Evolutionary conservation across 805 yeast genomes (phyloP), one percentile per base, ranked within the genome.

Genomic region (Spathaspora girioi): DNA sequence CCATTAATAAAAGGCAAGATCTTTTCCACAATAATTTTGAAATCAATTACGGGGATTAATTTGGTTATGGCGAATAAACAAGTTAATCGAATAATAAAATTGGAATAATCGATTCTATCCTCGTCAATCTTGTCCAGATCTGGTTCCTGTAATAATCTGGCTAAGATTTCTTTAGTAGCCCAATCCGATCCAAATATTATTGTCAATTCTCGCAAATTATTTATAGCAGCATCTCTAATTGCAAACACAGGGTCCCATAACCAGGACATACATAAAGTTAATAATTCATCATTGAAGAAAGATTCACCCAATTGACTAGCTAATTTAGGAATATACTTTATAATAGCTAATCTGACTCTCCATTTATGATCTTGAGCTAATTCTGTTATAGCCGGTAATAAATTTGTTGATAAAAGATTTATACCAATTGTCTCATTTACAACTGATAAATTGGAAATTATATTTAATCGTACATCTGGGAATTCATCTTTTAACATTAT

Each of bases 211-310:
- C 81, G 84, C 59, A 94, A 75, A 68, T 92, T 94, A 51, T 77
- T 74, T 31, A 94, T 96, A 0, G 98, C 98, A 9, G 99, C 99
- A 58, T 90, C 96, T 70, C 99, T 84, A 54, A 94, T 92, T 5
- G 98, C 92, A 71, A 83, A 94, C 40, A 94, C 99, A 4, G 92
- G 88, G 72, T 94, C 99, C 97, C 97, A 92, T 57, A 94, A 77
- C 98, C 99, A 94, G n/a, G 92, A 87, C 81, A 94, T 81, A 63
- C 97, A 94, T 59, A 94, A 77, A 47, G 88, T 85, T 56, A 96
- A 91, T 57, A 94, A 77, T 62, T 92, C 96, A 66, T 89, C 88
- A 68, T 94, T 94, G 71, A 94, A 94, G 63, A 93, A 91, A 27
- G 89, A 84, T 49, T 88, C 92, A 27, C 99, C 99, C 54, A 94